Base-by-base conservation (phyloP, 768 basidiomycete genomes). In the Lepiota venenata region DNA sequence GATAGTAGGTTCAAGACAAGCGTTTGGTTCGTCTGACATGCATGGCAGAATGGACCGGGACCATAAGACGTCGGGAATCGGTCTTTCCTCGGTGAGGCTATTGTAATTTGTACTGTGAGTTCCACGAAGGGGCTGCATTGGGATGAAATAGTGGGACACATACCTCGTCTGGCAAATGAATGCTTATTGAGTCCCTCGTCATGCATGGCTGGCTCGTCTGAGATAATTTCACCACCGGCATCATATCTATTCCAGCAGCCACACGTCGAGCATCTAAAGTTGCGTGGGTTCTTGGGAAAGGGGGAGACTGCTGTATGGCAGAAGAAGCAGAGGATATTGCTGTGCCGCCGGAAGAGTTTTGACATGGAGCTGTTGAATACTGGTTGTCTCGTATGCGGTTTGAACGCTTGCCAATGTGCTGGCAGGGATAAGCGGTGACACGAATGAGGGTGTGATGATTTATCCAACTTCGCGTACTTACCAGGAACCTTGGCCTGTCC, bases 11-110 rank as follows among this genome's bases (percentile, higher is more conserved):
- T 91, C 57, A 90, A 74, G 50, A 93, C 74, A 37, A 98, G 79
- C 74, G 84, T 87, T 64, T 97, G 94, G 69, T 98, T 98, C n/a
- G 91, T 90, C 61, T 88, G 85, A 67, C 95, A 97, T 6, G 82
- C 83, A 61, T 88, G 85, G 69, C 94, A 98, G 72, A 96, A 95
- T 7, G 82, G 79, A 1, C 80, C 75, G 22, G 74, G 76, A 40
- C 79, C 72, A 51, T 86, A 87, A 52, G 75, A 65, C 18, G 82
- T 79, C 1, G 85, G 88, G 21, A 93, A 69, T 20, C 82, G 79
- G 64, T 89, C 82, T 62, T 81, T 88, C 61, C 81, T 82, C 3
- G 81, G 84, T 16, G 85, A 87, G 5, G 81, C 89, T 91, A 57
- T 15, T 46, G 32, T 29, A 12, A 46, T 41, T 20, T 39, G 15